phyloP scores from a whole-genome alignment of 352 stramenopile genomes.

The Thraustochytrium sp. region DNA sequence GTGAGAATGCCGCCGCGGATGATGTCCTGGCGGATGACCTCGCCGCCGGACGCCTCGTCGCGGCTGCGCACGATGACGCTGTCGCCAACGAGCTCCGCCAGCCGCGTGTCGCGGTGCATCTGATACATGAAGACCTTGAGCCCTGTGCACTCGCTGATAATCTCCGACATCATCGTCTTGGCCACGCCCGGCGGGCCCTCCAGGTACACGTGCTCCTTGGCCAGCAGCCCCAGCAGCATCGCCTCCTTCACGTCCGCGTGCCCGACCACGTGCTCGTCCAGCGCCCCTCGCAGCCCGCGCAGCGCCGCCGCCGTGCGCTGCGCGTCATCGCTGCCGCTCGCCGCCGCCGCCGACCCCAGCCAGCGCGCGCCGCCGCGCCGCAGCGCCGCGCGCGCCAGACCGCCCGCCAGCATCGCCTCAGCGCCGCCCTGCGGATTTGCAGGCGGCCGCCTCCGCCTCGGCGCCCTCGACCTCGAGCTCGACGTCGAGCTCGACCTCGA shows the following conservation, averaged over 20 bases:
- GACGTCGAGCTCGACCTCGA: too few species aligned
- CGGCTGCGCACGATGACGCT: background rate
- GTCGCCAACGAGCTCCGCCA: background rate
- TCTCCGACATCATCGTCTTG: background rate
- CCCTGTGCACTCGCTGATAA: background rate
- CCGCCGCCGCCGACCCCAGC: too few species aligned
- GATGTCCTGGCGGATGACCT: background rate
- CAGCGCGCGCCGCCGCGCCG: too few species aligned
- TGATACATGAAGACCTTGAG: background rate
- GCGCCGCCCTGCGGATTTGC: too few species aligned
- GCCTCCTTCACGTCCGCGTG: background rate
- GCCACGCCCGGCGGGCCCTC: background rate
- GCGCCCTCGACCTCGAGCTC: too few species aligned
- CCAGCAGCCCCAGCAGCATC: background rate
- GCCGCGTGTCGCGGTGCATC: background rate
- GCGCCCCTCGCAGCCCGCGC: background rate
- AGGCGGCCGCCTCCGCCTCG: too few species aligned
- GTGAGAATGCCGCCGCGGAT: background rate
- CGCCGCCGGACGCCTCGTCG: background rate
- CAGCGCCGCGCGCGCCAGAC: too few species aligned
- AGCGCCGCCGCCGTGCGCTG: background rate
- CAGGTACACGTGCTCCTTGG: background rate
- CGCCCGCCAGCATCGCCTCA: too few species aligned
- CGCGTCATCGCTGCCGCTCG: too few species aligned
- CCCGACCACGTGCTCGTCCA: background rate